phyloP scores from a whole-genome alignment of 371 early-diverging fungal genomes.

The Mortierella sp. region DNA sequence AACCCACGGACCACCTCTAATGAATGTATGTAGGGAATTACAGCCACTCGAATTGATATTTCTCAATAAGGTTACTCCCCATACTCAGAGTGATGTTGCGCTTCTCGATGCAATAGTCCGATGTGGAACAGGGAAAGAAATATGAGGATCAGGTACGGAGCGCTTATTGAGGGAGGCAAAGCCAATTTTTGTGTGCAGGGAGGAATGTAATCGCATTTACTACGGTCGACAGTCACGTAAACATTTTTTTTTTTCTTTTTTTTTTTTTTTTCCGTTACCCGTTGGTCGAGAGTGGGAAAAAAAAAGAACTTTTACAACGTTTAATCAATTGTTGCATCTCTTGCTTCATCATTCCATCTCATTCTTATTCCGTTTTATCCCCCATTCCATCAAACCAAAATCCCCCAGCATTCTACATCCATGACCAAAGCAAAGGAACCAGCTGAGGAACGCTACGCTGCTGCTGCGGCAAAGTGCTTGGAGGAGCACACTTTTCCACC shows the following conservation, averaged over 20 bases:
- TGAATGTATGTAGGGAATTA: background rate
- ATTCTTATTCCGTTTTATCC: background rate
- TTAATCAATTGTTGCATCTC: background rate
- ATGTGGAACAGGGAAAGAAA: too few species aligned
- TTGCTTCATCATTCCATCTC: background rate
- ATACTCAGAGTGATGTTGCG: too few species aligned
- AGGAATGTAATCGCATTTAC: background rate
- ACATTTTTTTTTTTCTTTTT: background rate
- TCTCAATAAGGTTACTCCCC: background rate
- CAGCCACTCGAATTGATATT: too few species aligned
- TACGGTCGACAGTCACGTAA: background rate
- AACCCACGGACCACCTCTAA: slow-evolving; percentile 14
- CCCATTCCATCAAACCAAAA: background rate
- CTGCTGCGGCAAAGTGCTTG: slow-evolving; percentile 40
- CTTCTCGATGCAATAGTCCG: too few species aligned
- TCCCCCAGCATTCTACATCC: background rate
- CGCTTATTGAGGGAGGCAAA: too few species aligned
- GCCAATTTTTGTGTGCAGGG: background rate
- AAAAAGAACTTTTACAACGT: background rate
- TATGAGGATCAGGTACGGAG: too few species aligned
- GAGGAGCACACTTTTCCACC: slow-evolving; percentile 47
- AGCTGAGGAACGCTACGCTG: slow-evolving; percentile 40
- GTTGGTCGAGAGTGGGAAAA: too few species aligned
- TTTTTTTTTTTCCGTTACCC: background rate
- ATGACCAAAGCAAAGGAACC: slow-evolving; percentile 35